Conservation (phyloP, 2,329 filamentous ascomycete species). For the Beauveria caledonica region DNA sequence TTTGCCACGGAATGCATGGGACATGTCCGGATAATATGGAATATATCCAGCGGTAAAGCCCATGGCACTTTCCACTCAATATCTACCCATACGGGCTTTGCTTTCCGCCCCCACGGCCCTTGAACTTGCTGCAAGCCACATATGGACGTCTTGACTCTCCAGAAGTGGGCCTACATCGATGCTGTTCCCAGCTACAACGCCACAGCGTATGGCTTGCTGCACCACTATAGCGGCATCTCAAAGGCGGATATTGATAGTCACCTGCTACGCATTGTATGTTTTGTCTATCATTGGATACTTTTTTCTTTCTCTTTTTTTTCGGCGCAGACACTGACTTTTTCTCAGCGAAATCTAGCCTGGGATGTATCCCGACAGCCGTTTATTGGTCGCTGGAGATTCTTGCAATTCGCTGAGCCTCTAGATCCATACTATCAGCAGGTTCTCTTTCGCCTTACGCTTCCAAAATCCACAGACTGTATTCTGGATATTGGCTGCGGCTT, state of each 20-base stretch:
- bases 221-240: constrained; percentile 31
- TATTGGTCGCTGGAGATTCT: constrained; percentile 43
- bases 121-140: constrained; percentile 7
- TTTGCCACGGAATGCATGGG: background rate
- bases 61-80: background rate
- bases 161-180: constrained; percentile 29
- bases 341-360: constrained; percentile 39
- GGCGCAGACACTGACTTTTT: background rate
- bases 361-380: constrained; percentile 34
- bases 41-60: background rate
- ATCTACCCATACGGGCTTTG: background rate
- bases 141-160: constrained; percentile 29
- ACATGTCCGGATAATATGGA: background rate
- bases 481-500: constrained; percentile 45
- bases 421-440: constrained; percentile 36
- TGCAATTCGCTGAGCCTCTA: constrained; percentile 32
- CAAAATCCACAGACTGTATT: constrained; percentile 31
- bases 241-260: constrained; percentile 27
- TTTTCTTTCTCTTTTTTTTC: background rate
- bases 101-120: background rate
- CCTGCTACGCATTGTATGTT: constrained; percentile 28
- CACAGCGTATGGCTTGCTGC: constrained; percentile 28
- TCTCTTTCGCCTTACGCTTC: constrained; percentile 32
- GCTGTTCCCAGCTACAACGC: constrained; percentile 30
- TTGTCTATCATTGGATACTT: background rate